Base-by-base conservation (phyloP, 305 asterid genomes). In the Fraxinus latifolia region DNA sequence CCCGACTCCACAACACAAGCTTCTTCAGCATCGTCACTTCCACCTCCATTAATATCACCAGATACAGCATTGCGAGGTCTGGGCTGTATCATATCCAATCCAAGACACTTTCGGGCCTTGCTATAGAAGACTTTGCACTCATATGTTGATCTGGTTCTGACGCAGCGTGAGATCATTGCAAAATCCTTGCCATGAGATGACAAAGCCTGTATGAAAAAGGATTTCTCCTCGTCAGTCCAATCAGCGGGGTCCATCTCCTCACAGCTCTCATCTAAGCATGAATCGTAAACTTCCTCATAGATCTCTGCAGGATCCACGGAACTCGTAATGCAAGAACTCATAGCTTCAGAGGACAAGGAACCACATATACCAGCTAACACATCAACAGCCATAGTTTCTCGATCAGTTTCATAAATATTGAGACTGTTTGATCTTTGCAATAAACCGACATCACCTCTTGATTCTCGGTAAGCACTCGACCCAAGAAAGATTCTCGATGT, bases 271-370 rank as follows among this genome's bases (percentile, higher is more conserved):
- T 94, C 97, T 2, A 98, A 94, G 86, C 93, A 93, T 81, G 91
- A 97, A 80, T 92, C 97, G 75, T 95, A 96, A 62, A 88, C 81
- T 83, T 93, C 98, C 80, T 89, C 91, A 83, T 77, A 87, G 55
- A 90, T 91, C 80, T 93, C 97, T 32, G 89, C 89, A 83, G 90
- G 93, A 80, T 96, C 99, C 80, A 88, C 89, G 74, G 97, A 93
- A 89, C 94, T 94, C n/a, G 98, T 92, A 84, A 92, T 94, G 91
- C 97, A 92, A 77, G 98, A 96, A 88, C 98, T 91, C 97, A 94
- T 90, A 62, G 98, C 98, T 90, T 96, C 99, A 42, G 99, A 92
- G 23, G 99, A 96, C 19, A 94, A 78, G 78, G 99, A 93, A 86
- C 98, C 95, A 88, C 97, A 94, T 62, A 96, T 94, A 55, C 99